A percentile compares a stretch with the other conserved stretches of the same genome.
Evolutionary conservation across 306 rosid species (phyloP).

Genomic region (Corylus americana): DNA sequence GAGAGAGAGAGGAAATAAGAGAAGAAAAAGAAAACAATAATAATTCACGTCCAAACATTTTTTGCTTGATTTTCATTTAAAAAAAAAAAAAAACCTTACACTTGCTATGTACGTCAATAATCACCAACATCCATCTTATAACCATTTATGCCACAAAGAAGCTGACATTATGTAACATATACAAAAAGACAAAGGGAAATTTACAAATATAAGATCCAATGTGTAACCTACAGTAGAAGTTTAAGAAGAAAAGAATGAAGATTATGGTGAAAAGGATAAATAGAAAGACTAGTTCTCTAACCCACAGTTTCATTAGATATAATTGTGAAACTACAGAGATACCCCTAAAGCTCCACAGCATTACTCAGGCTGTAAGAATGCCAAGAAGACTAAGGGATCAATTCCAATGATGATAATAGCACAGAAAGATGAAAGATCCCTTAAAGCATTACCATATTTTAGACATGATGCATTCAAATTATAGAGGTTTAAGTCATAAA

Average conservation of each 20-base stretch:
- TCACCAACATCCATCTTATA: neutral
- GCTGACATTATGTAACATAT: neutral
- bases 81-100: neutral
- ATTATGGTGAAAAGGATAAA: neutral
- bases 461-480: neutral
- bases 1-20: neutral
- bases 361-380: neutral
- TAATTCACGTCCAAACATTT: neutral
- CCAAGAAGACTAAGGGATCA: neutral
- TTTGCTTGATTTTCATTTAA: slow-evolving; percentile 6
- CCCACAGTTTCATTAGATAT: neutral
- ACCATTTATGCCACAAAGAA: neutral
- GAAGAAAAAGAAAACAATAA: neutral
- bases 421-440: neutral
- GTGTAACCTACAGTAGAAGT: neutral
- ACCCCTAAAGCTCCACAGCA: neutral
- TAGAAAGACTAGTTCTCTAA: slow-evolving; percentile 6
- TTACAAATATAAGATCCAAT: no score
- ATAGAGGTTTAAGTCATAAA: neutral
- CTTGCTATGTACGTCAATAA: neutral
- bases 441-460: neutral
- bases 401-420: neutral
- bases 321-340: neutral
- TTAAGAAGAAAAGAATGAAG: slow-evolving; percentile 10
- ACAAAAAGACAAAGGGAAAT: neutral